These are phyloP conservation scores for Lophiostoma macrostomum DNA, from an alignment of 495 filamentous ascomycete species.

Conservation along the genomic window DNA sequence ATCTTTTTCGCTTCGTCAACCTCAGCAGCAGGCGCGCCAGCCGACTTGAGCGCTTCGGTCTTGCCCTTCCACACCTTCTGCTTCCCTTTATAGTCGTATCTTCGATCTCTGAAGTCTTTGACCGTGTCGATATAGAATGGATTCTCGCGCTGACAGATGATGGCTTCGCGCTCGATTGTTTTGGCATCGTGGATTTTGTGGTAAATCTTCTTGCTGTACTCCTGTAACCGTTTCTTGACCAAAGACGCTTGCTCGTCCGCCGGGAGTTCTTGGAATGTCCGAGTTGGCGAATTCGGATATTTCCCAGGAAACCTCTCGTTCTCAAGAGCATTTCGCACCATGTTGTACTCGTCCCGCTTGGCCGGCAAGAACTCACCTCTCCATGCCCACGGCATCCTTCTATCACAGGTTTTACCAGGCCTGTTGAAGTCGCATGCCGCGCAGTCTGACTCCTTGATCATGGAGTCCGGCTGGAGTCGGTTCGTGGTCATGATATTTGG, in stretches of 20 bases:
- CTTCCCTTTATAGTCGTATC: constrained; percentile 97
- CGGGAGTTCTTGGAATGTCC: constrained; percentile 77
- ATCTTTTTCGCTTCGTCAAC: constrained; percentile 97
- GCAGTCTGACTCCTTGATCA: constrained; percentile 94
- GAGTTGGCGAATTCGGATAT: constrained; percentile 62
- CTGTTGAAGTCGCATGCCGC: constrained; percentile 98
- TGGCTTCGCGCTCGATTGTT: constrained; percentile 90
- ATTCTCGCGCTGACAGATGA: constrained; percentile 98
- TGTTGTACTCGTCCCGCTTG: constrained; percentile 97
- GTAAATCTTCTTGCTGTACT: constrained; percentile 98
- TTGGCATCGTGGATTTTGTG: constrained; percentile 97
- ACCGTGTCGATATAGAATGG: constrained; percentile 99
- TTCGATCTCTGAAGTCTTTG: constrained; percentile 87
- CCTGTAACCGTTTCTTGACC: constrained; percentile 81
- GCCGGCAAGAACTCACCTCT: constrained; percentile 95
- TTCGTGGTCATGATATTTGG: constrained; percentile 99
- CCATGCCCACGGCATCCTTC: constrained; percentile 95
- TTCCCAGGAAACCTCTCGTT: constrained; percentile 87
- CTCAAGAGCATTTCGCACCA: constrained; percentile 90
- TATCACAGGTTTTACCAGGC: constrained; percentile 94
- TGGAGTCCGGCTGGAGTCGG: constrained; percentile 92
- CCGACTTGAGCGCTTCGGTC: constrained; percentile 75
- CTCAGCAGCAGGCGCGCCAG: constrained; percentile 72
- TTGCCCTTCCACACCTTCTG: constrained; percentile 99
- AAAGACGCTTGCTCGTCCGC: constrained; percentile 78